phyloP scores from a whole-genome alignment of 768 basidiomycete species.

The Coprinellus micaceus region DNA sequence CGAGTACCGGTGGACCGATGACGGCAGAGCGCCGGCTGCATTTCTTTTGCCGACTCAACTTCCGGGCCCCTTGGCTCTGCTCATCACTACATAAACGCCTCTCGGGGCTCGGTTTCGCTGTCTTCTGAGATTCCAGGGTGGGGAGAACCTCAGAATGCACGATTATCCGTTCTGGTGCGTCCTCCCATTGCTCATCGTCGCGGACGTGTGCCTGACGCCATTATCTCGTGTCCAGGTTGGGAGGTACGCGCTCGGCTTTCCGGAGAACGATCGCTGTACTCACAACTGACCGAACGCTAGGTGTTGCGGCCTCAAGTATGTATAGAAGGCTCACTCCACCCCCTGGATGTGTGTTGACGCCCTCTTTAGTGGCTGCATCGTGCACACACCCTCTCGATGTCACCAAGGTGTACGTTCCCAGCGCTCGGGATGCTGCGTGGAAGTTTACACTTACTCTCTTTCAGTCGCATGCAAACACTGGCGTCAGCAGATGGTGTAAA shows the following conservation, averaged over 20 bases:
- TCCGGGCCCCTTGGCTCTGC: background rate
- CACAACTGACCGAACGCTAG: slow-evolving; percentile 26
- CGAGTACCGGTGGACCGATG: no score
- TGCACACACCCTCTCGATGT: slow-evolving; percentile 83
- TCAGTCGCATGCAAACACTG: slow-evolving; percentile 80
- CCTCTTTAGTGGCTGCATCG: slow-evolving; percentile 64
- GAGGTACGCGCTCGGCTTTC: slow-evolving; percentile 39
- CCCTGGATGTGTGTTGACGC: background rate
- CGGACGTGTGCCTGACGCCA: background rate
- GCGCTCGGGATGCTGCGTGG: background rate
- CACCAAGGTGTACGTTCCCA: slow-evolving; percentile 68
- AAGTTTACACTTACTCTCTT: background rate
- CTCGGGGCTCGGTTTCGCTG: background rate
- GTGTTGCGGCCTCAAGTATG: slow-evolving; percentile 62
- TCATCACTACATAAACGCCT: background rate
- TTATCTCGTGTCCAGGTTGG: slow-evolving; percentile 43
- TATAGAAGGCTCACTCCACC: background rate
- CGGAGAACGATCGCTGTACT: background rate
- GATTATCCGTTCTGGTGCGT: slow-evolving; percentile 51
- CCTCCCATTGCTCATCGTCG: slow-evolving; percentile 4
- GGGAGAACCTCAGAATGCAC: slow-evolving; percentile 27
- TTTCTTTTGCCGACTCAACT: background rate
- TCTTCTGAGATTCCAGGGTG: background rate
- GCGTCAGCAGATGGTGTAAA: slow-evolving; percentile 39
- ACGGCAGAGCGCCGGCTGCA: background rate